phyloP scores from a whole-genome alignment of 148 eudicot species.

The Cornus controversa region DNA sequence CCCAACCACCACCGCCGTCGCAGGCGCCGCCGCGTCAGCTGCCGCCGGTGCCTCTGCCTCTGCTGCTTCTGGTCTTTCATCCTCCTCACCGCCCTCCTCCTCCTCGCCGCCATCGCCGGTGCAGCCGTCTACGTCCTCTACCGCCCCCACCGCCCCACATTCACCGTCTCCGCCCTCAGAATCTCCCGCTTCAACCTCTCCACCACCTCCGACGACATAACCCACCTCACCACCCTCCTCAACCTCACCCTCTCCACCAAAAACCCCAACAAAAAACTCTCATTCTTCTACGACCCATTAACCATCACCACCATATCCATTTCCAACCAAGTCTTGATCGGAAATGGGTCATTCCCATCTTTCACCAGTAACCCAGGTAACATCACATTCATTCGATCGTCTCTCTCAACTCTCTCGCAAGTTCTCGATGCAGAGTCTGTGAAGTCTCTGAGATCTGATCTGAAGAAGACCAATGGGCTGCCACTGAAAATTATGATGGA shows the following conservation, averaged over 20 bases:
- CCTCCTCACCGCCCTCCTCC: slow-evolving; percentile 42
- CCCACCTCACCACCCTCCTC: slow-evolving; percentile 44
- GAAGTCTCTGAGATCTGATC: slow-evolving; percentile 47
- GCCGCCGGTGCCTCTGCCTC: slow-evolving; percentile 48
- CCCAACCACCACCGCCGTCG: slow-evolving; percentile 32
- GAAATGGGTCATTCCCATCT: slow-evolving; percentile 44
- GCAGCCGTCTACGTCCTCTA: slow-evolving; percentile 67
- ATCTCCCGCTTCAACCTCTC: slow-evolving; percentile 64
- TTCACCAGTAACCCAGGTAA: slow-evolving; percentile 44
- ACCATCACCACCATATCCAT: slow-evolving; percentile 20
- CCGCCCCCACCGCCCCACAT: slow-evolving; percentile 77
- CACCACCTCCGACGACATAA: slow-evolving; percentile 42
- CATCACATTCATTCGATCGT: slow-evolving; percentile 37
- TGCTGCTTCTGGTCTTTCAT: slow-evolving; percentile 63
- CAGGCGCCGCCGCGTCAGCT: slow-evolving; percentile 34
- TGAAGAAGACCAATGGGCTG: slow-evolving; percentile 45
- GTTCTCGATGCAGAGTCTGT: slow-evolving; percentile 53
- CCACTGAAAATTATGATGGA: slow-evolving; percentile 53
- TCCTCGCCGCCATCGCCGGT: slow-evolving; percentile 64
- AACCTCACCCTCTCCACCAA: slow-evolving; percentile 74
- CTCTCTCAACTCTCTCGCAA: slow-evolving; percentile 15
- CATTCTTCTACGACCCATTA: slow-evolving; percentile 46
- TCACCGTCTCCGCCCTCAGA: slow-evolving; percentile 56
- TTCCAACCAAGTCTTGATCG: slow-evolving; percentile 33
- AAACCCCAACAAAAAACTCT: slow-evolving; percentile 68